Evolutionary conservation across 2,329 filamentous ascomycete genomes (phyloP).

Genomic region (Trichoderma sp.): DNA sequence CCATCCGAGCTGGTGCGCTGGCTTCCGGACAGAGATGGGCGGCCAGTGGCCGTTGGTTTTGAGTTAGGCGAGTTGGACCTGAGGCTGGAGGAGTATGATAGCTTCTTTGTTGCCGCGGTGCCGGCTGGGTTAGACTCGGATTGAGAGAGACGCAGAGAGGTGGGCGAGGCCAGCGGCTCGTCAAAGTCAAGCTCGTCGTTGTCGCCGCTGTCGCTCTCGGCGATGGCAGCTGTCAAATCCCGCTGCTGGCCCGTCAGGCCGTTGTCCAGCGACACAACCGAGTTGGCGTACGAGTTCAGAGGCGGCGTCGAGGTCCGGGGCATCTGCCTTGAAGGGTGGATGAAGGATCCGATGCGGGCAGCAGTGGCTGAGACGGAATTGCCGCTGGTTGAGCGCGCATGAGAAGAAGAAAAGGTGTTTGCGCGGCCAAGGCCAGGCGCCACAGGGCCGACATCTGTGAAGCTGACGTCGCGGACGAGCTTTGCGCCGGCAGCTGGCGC

Average conservation of each 20-base stretch:
- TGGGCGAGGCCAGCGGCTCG: slow-evolving; percentile 24
- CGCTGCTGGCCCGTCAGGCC: slow-evolving; percentile 34
- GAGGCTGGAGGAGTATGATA: slow-evolving; percentile 12
- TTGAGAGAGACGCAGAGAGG: slow-evolving; percentile 20
- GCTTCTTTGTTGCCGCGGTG: slow-evolving; percentile 8
- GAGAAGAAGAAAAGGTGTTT: slow-evolving; percentile 40
- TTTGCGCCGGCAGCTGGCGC: slow-evolving; percentile 26
- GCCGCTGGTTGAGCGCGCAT: slow-evolving; percentile 58
- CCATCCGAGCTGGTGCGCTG: slow-evolving; percentile 39
- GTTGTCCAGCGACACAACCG: slow-evolving; percentile 51
- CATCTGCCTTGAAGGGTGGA: slow-evolving; percentile 65
- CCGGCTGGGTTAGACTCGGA: slow-evolving; percentile 22
- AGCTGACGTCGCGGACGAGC: slow-evolving; percentile 45
- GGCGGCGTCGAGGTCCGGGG: slow-evolving; percentile 61
- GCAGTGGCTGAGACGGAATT: slow-evolving; percentile 56
- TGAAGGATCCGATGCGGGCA: slow-evolving; percentile 50
- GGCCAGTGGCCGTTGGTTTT: slow-evolving; percentile 2
- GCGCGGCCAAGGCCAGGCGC: slow-evolving; percentile 6
- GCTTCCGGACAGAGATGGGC: slow-evolving; percentile 33
- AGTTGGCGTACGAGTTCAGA: slow-evolving; percentile 56
- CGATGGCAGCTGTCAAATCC: slow-evolving; percentile 42
- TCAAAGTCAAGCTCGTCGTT: slow-evolving; percentile 26
- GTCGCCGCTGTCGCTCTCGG: slow-evolving; percentile 48
- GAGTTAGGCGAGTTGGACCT: slow-evolving; percentile 1
- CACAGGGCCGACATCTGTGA: slow-evolving; percentile 32